Base-by-base conservation (phyloP, 257 asterid species). In the Fraxinus pennsylvanica region DNA sequence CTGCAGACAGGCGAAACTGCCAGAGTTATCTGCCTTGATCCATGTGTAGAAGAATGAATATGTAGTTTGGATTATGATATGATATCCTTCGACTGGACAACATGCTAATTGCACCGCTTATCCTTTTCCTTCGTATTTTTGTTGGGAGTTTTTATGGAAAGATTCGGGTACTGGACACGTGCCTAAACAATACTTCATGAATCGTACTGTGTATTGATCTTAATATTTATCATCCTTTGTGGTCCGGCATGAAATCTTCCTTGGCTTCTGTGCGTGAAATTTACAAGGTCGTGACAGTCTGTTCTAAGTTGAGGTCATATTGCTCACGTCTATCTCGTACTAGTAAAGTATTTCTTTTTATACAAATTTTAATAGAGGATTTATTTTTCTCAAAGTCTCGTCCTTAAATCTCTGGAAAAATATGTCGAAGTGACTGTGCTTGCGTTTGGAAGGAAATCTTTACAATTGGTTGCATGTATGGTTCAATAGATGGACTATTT, bases 31-130 rank as follows among this genome's bases (percentile, higher is more conserved):
- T 63, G 35, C 69, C 69, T 63, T 22, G 35, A 22, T 25, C 17
- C 33, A 22, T 12, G 69, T 63, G 32, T 13, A 43, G 14, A 78
- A 30, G 68, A 30, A 74, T 54, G 52, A 36, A 10, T 78, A 47
- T 78, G 45, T 73, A 19, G 52, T 72, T 36, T 71, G 61, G 79
- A 63, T 63, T 25, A 22, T 27, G 8, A 63, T 25, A 4, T 63
- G n/a, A 27, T 63, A 12, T 2, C 69, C 68, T 63, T 9, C 17
- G 0, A 22, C 69, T 63, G 35, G 33, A n/a, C 69, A 63, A 59
- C 43, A 13, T 45, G 68, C 14, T 25, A 75, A 61, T 50, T 68
- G 69, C 68, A 36, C 45, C 2, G 69, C 9, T 43, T 12, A 50
- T 54, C 54, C 29, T 12, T n/a, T 77, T 69, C n/a, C 19, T 63